Evolutionary conservation across 2,329 filamentous ascomycete species (phyloP).

Genomic region (Clarireedia homoeocarpa): DNA sequence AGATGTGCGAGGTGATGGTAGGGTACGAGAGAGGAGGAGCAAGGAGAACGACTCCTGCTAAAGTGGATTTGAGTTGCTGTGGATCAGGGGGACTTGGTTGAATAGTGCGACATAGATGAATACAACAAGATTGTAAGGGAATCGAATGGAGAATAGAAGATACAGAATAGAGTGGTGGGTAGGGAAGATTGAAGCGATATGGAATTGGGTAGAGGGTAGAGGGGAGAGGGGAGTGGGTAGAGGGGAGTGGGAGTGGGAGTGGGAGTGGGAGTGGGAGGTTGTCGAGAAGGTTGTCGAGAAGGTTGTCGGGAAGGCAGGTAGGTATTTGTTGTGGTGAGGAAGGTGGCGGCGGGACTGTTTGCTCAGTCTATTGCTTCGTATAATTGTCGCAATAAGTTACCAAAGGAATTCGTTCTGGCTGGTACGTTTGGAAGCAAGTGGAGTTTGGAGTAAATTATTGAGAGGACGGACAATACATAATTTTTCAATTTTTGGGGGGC

Average conservation of each 20-base stretch:
- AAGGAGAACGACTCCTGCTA: background rate
- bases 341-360: background rate
- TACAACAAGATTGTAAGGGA: background rate
- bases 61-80: slow-evolving; percentile 4
- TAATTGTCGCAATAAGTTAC: background rate
- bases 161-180: background rate
- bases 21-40: background rate
- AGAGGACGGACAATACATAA: no score
- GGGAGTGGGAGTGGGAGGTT: background rate
- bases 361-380: background rate
- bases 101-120: background rate
- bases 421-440: background rate
- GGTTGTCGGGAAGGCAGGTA: background rate
- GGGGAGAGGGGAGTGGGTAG: background rate
- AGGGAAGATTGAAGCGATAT: background rate
- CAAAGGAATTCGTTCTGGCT: no score
- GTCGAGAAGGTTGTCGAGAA: no score
- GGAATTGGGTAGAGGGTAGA: background rate
- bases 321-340: background rate
- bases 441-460: background rate
- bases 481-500: no score
- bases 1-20: slow-evolving; percentile 23
- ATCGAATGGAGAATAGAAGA: background rate
- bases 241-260: background rate
- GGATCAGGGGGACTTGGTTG: slow-evolving; percentile 4